Conservation (phyloP, 1,284 basidiomycete species). For the Cryptococcus wingfieldii region DNA sequence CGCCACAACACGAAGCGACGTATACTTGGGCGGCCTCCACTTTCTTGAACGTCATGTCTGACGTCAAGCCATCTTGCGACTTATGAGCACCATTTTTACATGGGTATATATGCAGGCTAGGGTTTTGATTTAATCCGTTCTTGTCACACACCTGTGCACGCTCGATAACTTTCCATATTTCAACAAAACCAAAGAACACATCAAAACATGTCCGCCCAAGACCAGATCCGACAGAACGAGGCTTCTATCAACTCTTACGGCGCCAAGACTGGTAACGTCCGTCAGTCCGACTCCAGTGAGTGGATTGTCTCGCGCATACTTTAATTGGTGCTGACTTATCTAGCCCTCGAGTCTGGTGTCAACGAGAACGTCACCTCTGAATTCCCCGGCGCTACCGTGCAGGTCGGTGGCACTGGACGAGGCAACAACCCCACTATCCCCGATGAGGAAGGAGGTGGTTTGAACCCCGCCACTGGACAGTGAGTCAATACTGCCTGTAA, state of each 20-base stretch:
- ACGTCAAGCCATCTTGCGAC: too few species aligned
- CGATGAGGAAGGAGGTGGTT: conserved; percentile 27
- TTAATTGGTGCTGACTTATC: neutral
- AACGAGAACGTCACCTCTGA: conserved; percentile 28
- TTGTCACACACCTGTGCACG: too few species aligned
- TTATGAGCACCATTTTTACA: too few species aligned
- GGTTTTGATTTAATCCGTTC: too few species aligned
- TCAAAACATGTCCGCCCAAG: conserved; percentile 16
- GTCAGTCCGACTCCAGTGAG: conserved; percentile 22
- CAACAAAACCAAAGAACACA: too few species aligned
- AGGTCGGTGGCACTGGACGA: conserved; percentile 27
- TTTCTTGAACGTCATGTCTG: too few species aligned
- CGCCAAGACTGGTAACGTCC: conserved; percentile 12
- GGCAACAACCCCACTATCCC: conserved; percentile 31
- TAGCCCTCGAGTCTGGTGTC: conserved; percentile 27
- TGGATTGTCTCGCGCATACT: neutral
- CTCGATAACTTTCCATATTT: too few species aligned
- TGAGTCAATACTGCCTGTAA: conserved; percentile 9
- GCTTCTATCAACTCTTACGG: conserved; percentile 17
- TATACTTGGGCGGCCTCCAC: too few species aligned
- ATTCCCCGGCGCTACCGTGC: conserved; percentile 30
- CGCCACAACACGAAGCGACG: too few species aligned
- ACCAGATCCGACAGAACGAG: conserved; percentile 14
- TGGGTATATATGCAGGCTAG: too few species aligned
- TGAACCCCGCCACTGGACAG: conserved; percentile 26